Evolutionary conservation across 345 rosid genomes (phyloP).

Genomic region (Citrus sinensis): DNA sequence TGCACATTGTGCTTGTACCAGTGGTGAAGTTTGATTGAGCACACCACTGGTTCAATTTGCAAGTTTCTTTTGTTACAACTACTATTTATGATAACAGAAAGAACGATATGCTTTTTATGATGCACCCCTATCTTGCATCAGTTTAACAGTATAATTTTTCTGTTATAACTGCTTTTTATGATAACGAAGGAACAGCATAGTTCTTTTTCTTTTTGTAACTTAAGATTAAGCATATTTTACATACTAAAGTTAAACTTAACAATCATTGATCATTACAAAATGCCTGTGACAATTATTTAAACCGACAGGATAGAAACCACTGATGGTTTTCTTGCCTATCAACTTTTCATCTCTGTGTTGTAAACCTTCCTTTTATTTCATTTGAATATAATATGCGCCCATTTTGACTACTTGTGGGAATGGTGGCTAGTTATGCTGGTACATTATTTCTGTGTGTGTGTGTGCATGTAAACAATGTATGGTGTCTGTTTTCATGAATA

Average conservation of each 20-base stretch:
- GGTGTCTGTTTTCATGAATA: not conserved
- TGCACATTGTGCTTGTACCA: not conserved
- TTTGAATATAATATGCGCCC: not conserved
- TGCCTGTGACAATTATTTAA: not conserved
- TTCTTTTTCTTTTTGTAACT: not conserved
- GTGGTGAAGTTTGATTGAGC: not conserved
- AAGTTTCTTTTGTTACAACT: no score
- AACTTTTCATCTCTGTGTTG: not conserved
- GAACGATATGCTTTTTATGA: not conserved
- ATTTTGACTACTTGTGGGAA: not conserved
- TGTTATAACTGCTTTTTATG: not conserved
- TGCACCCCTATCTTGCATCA: not conserved
- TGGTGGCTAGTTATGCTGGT: not conserved
- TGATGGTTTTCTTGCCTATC: not conserved
- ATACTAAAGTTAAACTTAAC: not conserved
- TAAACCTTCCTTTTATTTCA: not conserved
- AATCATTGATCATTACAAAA: not conserved
- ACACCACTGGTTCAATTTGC: no score
- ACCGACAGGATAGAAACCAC: not conserved
- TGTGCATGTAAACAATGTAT: not conserved
- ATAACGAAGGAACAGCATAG: not conserved
- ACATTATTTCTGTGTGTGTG: not conserved
- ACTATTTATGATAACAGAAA: no score
- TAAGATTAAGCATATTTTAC: not conserved
- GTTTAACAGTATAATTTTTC: not conserved